Evolutionary conservation across 2,329 filamentous ascomycete genomes (phyloP), one percentile per base, ranked within the genome.

Genomic region (Aureobasidium sp.): DNA sequence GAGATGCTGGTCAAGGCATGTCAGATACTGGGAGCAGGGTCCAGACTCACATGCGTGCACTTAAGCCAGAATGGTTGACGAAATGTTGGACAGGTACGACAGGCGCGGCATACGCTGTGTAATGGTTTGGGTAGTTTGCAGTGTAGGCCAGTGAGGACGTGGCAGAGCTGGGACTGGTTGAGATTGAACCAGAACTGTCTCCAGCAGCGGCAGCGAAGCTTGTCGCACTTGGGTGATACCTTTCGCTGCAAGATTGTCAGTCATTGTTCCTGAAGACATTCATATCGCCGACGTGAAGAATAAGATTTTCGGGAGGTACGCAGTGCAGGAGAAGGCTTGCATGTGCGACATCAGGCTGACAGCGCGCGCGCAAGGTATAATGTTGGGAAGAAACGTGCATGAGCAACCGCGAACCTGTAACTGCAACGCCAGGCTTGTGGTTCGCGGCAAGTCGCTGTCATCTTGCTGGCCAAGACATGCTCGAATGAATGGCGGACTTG

Each of bases 151-250:
- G 74, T 52, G 78, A 78, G 34, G 79, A 81, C 63, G 77, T 74
- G 68, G 77, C 78, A 66, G 80, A 81, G 67, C 77, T 78, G 63
- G 79, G 78, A 68, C 78, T 80, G 67, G 78, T 78, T 34, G 79
- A 80, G 68, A 77, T 78, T 66, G 79, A 83, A 69, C 81, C 82
- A 62, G 78, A 80, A 62, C 79, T 81, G 64, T 82, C 82, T 73
- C 84, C 82, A n/a, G 46, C 46, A 64, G 82, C 78, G 64, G 82
- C 78, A 68, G 82, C 77, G 67, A 78, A 76, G 69, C 78, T 73
- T 64, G 75, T 75, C 65, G 77, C 44, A 58, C 44, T 51, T 41
- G 46, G 68, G 65, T 79, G 76, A 71, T 81, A 84, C 71, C 81
- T 84, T 73, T 71, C 55, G 44, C 48, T 63, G 63, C 64, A 48